phyloP scores from a whole-genome alignment of 441 rosid species.

The Eutrema salsugineum region DNA sequence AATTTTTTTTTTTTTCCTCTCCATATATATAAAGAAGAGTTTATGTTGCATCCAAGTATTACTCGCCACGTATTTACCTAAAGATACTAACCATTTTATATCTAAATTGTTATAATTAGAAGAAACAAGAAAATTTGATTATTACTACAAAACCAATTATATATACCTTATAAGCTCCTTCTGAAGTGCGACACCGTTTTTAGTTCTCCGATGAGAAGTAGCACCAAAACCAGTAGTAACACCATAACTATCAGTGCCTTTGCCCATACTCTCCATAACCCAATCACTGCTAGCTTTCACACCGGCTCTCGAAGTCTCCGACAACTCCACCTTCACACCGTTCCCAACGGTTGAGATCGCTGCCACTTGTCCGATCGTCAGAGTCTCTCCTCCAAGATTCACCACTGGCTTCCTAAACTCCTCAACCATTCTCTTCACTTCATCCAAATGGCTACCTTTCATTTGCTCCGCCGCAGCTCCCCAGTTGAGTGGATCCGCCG shows the following conservation, averaged over 20 bases:
- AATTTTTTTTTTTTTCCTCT: not conserved
- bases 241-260: slow-evolving; percentile 74
- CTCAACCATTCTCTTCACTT: slow-evolving; percentile 65
- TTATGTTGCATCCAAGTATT: not conserved
- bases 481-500: slow-evolving; percentile 61
- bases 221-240: slow-evolving; percentile 82
- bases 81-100: not conserved
- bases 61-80: not conserved
- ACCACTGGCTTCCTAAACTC: slow-evolving; percentile 60
- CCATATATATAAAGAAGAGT: not conserved
- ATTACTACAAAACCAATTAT: not conserved
- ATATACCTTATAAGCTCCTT: slow-evolving; percentile 57
- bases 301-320: slow-evolving; percentile 57
- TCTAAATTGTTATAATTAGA: not conserved
- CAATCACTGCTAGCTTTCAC: slow-evolving; percentile 77
- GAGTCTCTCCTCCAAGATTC: slow-evolving; percentile 57
- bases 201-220: slow-evolving; percentile 75
- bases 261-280: slow-evolving; percentile 75
- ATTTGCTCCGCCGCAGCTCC: slow-evolving; percentile 57
- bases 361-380: slow-evolving; percentile 69
- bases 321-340: slow-evolving; percentile 48
- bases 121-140: not conserved
- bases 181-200: slow-evolving; percentile 66
- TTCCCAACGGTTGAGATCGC: slow-evolving; percentile 40
- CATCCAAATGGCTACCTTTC: slow-evolving; percentile 76